Conservation (phyloP, 2,329 filamentous ascomycete species). For the Parasarocladium wereldwijsianum region DNA sequence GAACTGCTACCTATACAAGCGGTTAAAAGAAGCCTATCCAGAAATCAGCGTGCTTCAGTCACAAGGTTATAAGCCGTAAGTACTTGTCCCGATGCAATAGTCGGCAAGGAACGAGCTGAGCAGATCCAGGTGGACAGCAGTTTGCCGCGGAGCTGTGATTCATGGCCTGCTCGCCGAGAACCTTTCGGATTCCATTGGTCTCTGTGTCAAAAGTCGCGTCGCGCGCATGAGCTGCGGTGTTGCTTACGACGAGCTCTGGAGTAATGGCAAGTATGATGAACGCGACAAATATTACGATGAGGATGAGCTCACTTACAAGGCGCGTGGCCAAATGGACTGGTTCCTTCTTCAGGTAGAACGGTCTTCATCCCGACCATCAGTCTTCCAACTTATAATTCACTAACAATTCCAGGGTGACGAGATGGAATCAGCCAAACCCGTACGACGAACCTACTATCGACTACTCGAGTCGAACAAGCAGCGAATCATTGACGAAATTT, state of each 20-base stretch:
- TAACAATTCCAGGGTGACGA: slow-evolving; percentile 6
- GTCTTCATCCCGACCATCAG: neutral
- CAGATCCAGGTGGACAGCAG: slow-evolving; percentile 17
- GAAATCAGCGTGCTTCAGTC: slow-evolving; percentile 15
- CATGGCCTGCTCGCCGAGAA: slow-evolving; percentile 8
- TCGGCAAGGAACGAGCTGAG: neutral
- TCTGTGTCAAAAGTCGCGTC: slow-evolving; percentile 10
- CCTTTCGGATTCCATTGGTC: neutral
- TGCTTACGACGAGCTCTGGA: neutral
- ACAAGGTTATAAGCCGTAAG: slow-evolving; percentile 18
- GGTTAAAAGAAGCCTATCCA: slow-evolving; percentile 5
- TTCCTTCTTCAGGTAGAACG: slow-evolving; percentile 12
- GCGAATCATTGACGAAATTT: slow-evolving; percentile 6
- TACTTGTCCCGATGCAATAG: neutral
- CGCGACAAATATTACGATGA: slow-evolving; percentile 9
- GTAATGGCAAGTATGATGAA: neutral
- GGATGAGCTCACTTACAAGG: neutral
- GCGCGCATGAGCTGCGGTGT: slow-evolving; percentile 15
- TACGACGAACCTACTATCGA: rapidly evolving
- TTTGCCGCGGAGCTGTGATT: slow-evolving; percentile 19
- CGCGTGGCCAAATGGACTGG: slow-evolving; percentile 13
- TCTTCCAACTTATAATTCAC: neutral
- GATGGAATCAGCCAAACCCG: slow-evolving; percentile 1
- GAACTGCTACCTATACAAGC: slow-evolving; percentile 13
- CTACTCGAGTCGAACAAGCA: neutral